Evolutionary conservation across 2,329 filamentous ascomycete species (phyloP).

Genomic region (Phyllachora maydis): DNA sequence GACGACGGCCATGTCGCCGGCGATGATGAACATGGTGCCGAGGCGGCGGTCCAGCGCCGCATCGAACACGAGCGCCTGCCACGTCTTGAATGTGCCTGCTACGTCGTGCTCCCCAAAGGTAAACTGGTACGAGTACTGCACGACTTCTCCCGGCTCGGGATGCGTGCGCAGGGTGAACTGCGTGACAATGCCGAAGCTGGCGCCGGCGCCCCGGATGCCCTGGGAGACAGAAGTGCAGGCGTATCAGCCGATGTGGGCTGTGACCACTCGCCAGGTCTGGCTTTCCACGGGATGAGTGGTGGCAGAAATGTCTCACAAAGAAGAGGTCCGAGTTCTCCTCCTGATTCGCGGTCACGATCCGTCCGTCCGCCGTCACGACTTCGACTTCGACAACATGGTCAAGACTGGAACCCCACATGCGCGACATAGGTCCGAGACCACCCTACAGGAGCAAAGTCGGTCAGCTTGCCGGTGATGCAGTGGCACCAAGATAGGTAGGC

Average conservation of each 20-base stretch:
- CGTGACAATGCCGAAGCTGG: conserved; percentile 34
- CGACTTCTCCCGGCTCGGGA: conserved; percentile 28
- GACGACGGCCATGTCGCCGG: conserved; percentile 31
- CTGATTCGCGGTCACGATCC: conserved; percentile 23
- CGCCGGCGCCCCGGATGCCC: conserved; percentile 33
- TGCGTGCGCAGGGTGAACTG: conserved; percentile 35
- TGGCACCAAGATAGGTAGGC: neutral
- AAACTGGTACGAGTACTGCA: conserved; percentile 37
- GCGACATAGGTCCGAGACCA: conserved; percentile 33
- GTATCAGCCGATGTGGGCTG: too few relatives aligned
- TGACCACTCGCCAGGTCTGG: too few relatives aligned
- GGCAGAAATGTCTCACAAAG: conserved; percentile 15
- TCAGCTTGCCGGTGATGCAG: neutral
- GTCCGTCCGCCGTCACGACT: conserved; percentile 34
- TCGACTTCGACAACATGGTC: conserved; percentile 33
- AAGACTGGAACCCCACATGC: conserved; percentile 35
- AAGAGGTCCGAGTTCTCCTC: conserved; percentile 30
- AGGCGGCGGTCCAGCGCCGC: conserved; percentile 35
- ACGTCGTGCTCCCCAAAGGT: conserved; percentile 26
- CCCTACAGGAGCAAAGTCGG: conserved; percentile 15
- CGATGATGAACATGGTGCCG: conserved; percentile 31
- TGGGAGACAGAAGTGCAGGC: too few relatives aligned
- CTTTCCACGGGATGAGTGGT: too few relatives aligned
- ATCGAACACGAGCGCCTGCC: conserved; percentile 35
- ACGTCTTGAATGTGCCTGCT: conserved; percentile 27